Base-by-base conservation (phyloP, 73 alveolate genomes). In the Paramecium tetraurelia region DNA sequence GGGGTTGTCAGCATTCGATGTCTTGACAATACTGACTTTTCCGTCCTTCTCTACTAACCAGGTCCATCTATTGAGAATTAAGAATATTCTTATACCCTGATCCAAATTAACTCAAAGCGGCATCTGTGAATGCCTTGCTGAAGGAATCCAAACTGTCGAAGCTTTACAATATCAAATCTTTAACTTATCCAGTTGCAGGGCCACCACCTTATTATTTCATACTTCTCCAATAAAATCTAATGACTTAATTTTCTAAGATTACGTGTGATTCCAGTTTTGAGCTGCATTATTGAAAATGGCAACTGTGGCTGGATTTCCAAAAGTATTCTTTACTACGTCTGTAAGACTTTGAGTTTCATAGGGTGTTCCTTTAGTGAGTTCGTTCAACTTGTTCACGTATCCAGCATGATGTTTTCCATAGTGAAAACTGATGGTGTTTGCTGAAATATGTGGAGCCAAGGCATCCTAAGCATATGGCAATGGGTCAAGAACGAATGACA, bases 361-460 rank as follows among this genome's bases (percentile, higher is more conserved):
- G 3, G 46, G 63, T 40, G 90, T 80, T 80, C 90, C 90, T 27
- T 80, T 80, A 0, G 90, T 80, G 10, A 80, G 8, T 44, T 80
- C 95, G 86, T 96, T 97, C 59, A 92, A 92, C 27, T 96, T 97
- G 63, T 83, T 93, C n/a, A 95, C 98, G 76, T 97, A 97, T 33
- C 96, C 93, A 85, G 96, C 92, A 92, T 97, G 99, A 85, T 97
- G 99, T 84, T 94, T 96, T 80, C 95, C 96, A 93, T 97, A 96
- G 77, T 97, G 99, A 93, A 89, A 93, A 58, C 96, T 95, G 31
- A 97, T 77, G 36, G 95, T 76, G 48, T 95, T 84, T 33, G 94
- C 96, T 9, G 98, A 93, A 58, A 97, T 93, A 29, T 93, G 97
- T 58, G 99, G 99, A 85, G 95, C 98, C 59, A 97, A 71, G 11